Conservation (phyloP, 495 filamentous ascomycete species). For the Glutinoglossum americanum region DNA sequence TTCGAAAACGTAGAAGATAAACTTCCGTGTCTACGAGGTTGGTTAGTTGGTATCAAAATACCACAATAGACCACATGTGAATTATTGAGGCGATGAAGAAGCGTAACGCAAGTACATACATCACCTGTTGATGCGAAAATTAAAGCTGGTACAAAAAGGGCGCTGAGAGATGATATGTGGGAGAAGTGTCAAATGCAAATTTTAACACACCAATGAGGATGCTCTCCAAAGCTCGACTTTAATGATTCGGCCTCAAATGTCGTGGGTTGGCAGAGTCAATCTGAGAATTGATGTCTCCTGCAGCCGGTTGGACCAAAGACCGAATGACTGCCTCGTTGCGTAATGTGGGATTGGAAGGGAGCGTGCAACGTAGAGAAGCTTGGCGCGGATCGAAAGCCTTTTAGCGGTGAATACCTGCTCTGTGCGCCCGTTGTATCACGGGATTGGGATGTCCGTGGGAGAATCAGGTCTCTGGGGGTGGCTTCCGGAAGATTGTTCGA, state of each 20-base stretch:
- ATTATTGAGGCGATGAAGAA: not conserved
- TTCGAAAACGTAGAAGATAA: not conserved
- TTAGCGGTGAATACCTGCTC: not conserved
- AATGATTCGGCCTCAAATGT: not conserved
- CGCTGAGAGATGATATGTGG: not conserved
- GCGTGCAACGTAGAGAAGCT: not conserved
- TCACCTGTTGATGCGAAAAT: not conserved
- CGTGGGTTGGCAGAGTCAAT: not conserved
- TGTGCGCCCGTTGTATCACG: not conserved
- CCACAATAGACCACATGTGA: too few species aligned
- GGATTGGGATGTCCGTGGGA: not conserved
- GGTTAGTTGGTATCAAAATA: not conserved
- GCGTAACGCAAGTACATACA: not conserved
- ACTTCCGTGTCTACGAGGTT: not conserved
- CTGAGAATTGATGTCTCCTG: not conserved
- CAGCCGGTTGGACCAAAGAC: not conserved
- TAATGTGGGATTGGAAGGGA: not conserved
- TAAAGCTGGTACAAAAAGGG: not conserved
- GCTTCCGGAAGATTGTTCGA: not conserved
- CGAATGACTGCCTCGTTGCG: not conserved
- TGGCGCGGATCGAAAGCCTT: not conserved
- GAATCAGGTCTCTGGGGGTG: not conserved
- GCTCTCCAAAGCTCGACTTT: not conserved
- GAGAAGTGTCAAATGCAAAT: not conserved
- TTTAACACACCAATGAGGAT: not conserved